Conservation (phyloP, 805 yeast genomes). For the Zygotorulaspora florentina region DNA sequence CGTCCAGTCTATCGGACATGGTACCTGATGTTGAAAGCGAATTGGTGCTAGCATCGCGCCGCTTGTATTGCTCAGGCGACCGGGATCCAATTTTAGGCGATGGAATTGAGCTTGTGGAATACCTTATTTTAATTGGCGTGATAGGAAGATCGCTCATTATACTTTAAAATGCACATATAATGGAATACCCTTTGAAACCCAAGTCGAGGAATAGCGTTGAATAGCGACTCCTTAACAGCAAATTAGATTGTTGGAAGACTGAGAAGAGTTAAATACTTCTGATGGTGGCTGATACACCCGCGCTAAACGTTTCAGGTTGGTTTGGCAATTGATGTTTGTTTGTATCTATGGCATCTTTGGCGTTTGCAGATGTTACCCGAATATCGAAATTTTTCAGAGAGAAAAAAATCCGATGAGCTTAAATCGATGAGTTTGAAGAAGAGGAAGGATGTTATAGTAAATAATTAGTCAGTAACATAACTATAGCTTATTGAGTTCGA, state of each 20-base stretch:
- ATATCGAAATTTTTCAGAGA: slow-evolving; percentile 11
- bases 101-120: slow-evolving; percentile 18
- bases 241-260: not conserved
- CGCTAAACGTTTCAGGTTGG: not conserved
- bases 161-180: not conserved
- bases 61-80: slow-evolving; percentile 18
- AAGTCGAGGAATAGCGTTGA: not conserved
- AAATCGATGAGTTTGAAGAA: slow-evolving; percentile 8
- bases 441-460: not conserved
- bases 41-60: slow-evolving; percentile 9
- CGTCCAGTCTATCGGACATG: not conserved
- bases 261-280: not conserved
- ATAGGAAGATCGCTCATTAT: slow-evolving; percentile 13
- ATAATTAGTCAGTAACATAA: not conserved
- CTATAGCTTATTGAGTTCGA: not conserved
- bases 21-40: slow-evolving; percentile 4
- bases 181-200: not conserved
- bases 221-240: not conserved
- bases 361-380: slow-evolving; percentile 3
- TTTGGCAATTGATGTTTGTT: slow-evolving; percentile 5
- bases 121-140: slow-evolving; percentile 16
- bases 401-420: not conserved
- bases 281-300: not conserved
- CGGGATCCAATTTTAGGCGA: slow-evolving; percentile 17
- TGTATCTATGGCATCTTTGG: not conserved